Evolutionary conservation across 2,329 filamentous ascomycete species (phyloP), one percentile per base, ranked within the genome.

Genomic region (Hypoxylon sp.): DNA sequence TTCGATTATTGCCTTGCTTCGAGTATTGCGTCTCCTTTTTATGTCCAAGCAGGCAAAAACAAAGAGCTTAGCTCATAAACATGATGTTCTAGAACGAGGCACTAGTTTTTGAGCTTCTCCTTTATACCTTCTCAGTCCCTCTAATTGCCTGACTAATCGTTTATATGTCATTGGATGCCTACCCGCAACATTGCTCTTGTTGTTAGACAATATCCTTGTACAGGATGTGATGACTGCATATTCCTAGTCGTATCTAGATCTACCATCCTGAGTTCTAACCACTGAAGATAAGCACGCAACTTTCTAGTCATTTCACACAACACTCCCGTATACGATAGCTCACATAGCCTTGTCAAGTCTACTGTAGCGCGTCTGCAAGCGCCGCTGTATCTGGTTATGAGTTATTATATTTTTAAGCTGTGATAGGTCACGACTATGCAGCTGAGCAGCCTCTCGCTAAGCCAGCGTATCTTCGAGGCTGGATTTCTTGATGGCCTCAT

Each of bases 91-190:
- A 13, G 30, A 38, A 19, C 17, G 17, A 59, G 14, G 48, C 45
- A n/a, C 25, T 30, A 5, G 5, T 7, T 10, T n/a, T 34, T 19
- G 9, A 23, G 28, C 7, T 51, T 38, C 30, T n/a, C 21, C 17
- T 61, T 56, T 36, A 64, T 58, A 57, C 43, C 30, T 51, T 23
- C 21, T 17, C n/a, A 48, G 36, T 14, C n/a, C 21, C 25, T 48
- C 5, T 28, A 45, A 45, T 46, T 14, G 38, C 45, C 48, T 63
- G 45, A 49, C 34, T 60, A 68, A 68, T 68, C 25, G 14, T 5
- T 4, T 19, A 21, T 21, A 52, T 43, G 17, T 45, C 11, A 63
- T 60, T 59, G 59, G 60, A 48, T 48, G 21, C 30, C 32, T n/a
- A 28, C 10, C 17, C 6, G 28, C 28, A 41, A 3, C 21, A 28